These are phyloP conservation scores for Zygnema cylindricum DNA, from an alignment of 139 green algal genomes.

Conservation along the genomic window DNA sequence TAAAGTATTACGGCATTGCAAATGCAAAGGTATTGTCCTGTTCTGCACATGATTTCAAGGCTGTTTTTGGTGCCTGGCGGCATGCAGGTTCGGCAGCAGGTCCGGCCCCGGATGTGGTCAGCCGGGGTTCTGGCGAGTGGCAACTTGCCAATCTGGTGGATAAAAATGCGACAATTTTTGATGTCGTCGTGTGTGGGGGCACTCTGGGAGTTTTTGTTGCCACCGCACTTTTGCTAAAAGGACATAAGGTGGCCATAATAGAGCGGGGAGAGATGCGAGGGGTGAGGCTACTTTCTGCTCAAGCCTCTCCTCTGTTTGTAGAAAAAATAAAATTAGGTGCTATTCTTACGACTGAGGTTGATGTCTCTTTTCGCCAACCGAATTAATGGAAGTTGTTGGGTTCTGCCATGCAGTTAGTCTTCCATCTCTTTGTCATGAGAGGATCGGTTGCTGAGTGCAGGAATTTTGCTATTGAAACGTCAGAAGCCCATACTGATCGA, in stretches of 20 bases:
- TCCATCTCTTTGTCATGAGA: no score
- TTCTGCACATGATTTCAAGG: no score
- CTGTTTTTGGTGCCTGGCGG: no score
- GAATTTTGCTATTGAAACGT: no score
- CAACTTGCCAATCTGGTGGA: not conserved
- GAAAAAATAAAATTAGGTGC: slow-evolving; percentile 15
- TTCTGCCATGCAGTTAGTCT: no score
- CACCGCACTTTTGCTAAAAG: slow-evolving; percentile 73
- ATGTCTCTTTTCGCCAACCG: no score
- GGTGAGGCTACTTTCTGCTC: slow-evolving; percentile 28
- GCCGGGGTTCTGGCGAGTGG: slow-evolving; percentile 9
- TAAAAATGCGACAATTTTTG: slow-evolving; percentile 63
- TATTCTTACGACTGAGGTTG: slow-evolving; percentile 7
- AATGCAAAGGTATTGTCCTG: no score
- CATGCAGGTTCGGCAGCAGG: slow-evolving; percentile 16
- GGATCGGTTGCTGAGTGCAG: no score
- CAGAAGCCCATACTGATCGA: no score
- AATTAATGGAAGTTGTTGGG: no score
- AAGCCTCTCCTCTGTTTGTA: not conserved
- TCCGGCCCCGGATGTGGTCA: slow-evolving; percentile 21
- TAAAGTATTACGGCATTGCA: no score
- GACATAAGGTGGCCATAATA: slow-evolving; percentile 84
- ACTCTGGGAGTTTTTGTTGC: slow-evolving; percentile 90
- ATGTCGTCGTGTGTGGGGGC: slow-evolving; percentile 88
- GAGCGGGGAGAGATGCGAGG: slow-evolving; percentile 83